Evolutionary conservation across 2,329 filamentous ascomycete genomes (phyloP).

Genomic region (Colletotrichum limetticola): DNA sequence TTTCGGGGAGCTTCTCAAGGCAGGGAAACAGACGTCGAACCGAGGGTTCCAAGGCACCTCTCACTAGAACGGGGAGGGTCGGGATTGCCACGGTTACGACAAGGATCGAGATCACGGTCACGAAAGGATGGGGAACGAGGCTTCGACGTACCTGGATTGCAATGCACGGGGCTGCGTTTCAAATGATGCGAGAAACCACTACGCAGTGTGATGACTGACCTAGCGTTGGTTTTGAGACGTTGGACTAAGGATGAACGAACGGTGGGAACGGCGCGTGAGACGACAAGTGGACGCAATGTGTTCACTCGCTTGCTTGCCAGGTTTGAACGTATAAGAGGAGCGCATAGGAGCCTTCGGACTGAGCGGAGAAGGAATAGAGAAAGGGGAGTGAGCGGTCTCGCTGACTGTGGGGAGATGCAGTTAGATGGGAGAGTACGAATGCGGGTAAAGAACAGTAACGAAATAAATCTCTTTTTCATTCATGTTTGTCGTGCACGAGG

Average conservation of each 20-base stretch:
- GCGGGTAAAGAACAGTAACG: constrained; percentile 7
- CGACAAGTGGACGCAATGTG: neutral
- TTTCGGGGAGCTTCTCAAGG: constrained; percentile 68
- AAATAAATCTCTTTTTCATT: constrained; percentile 7
- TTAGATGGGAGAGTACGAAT: constrained; percentile 4
- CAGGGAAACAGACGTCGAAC: constrained; percentile 44
- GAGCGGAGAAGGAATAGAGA: constrained; percentile 5
- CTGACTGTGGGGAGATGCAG: neutral
- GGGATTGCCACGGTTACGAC: neutral
- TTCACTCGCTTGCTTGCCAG: neutral
- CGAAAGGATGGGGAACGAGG: neutral
- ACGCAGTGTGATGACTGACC: neutral
- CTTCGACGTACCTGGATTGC: neutral
- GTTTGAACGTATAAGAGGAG: neutral
- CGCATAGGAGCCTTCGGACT: neutral
- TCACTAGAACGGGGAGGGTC: constrained; percentile 37
- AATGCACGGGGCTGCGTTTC: neutral
- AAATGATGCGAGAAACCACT: neutral
- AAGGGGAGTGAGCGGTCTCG: neutral
- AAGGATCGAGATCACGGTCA: neutral
- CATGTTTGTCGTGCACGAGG: neutral
- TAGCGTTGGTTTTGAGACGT: constrained; percentile 8
- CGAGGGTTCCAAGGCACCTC: constrained; percentile 44
- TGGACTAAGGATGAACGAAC: constrained; percentile 6
- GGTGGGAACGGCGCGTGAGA: neutral